phyloP scores from a whole-genome alignment of 306 rosid species.

The Aeschynomene evenia region DNA sequence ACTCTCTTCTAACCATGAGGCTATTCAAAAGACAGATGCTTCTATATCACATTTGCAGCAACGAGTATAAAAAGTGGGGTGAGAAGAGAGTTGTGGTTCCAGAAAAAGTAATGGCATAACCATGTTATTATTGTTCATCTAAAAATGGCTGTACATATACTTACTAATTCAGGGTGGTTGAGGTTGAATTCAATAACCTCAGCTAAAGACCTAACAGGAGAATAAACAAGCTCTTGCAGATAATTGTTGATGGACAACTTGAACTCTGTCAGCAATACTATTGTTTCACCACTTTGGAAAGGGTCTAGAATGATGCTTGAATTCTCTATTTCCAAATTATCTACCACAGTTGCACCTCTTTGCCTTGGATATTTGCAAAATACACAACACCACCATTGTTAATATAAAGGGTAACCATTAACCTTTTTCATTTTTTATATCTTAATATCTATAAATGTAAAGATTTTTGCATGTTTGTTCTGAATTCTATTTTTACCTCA shows the following conservation, averaged over 20 bases:
- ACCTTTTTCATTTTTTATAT: background rate
- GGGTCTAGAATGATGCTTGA: constrained; percentile 35
- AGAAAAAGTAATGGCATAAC: background rate
- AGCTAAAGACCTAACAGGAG: constrained; percentile 55
- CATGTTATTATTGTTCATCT: background rate
- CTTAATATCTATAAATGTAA: background rate
- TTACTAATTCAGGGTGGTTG: constrained; percentile 45
- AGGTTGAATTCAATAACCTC: constrained; percentile 58
- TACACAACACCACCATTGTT: background rate
- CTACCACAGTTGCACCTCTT: constrained; percentile 62
- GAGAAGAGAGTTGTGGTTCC: background rate
- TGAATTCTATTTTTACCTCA: constrained; percentile 38
- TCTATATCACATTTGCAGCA: background rate
- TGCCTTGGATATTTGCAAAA: constrained; percentile 37
- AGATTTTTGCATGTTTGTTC: background rate
- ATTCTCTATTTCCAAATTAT: constrained; percentile 57
- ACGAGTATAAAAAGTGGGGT: background rate
- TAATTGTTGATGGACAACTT: constrained; percentile 47
- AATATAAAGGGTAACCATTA: background rate
- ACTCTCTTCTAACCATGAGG: background rate
- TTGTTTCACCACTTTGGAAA: constrained; percentile 36
- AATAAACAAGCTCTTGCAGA: constrained; percentile 42
- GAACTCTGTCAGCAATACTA: constrained; percentile 42
- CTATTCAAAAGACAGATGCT: background rate
- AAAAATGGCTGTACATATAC: background rate